Conservation (phyloP, 768 basidiomycete genomes). For the Termitomyces sp. region DNA sequence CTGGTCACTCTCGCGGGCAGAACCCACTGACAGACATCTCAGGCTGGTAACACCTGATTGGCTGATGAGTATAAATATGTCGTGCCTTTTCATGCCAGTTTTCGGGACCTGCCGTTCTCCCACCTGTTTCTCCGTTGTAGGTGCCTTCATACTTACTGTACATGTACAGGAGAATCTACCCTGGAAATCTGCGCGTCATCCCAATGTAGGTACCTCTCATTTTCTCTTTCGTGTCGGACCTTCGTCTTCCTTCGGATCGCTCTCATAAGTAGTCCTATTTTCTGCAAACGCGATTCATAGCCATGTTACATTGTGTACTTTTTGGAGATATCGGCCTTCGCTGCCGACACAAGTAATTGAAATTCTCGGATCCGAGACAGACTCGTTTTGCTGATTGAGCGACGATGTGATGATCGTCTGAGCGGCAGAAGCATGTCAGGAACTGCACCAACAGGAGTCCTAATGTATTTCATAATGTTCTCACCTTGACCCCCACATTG, state of each 20-base stretch:
- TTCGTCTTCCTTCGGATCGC: not conserved
- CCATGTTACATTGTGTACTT: not conserved
- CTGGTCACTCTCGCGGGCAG: not conserved
- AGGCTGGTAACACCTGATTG: not conserved
- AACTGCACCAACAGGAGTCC: not conserved
- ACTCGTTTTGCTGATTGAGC: conserved; percentile 1
- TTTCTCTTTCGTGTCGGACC: not conserved
- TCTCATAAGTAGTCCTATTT: not conserved
- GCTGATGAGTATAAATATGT: not conserved
- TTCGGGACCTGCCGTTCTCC: not conserved
- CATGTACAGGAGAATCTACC: too few relatives aligned
- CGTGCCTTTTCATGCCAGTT: not conserved
- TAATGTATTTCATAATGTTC: not conserved
- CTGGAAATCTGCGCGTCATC: not conserved
- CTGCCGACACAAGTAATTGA: conserved; percentile 5
- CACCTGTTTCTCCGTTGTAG: not conserved
- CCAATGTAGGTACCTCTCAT: not conserved
- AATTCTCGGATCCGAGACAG: conserved; percentile 4
- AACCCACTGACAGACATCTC: not conserved
- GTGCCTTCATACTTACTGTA: not conserved
- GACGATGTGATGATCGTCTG: not conserved
- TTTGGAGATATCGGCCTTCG: conserved; percentile 10
- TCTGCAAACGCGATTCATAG: not conserved
- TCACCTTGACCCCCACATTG: not conserved
- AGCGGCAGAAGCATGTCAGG: not conserved